Conservation (phyloP, 2,329 filamentous ascomycete genomes). For the Chrysoporthe cubensis region DNA sequence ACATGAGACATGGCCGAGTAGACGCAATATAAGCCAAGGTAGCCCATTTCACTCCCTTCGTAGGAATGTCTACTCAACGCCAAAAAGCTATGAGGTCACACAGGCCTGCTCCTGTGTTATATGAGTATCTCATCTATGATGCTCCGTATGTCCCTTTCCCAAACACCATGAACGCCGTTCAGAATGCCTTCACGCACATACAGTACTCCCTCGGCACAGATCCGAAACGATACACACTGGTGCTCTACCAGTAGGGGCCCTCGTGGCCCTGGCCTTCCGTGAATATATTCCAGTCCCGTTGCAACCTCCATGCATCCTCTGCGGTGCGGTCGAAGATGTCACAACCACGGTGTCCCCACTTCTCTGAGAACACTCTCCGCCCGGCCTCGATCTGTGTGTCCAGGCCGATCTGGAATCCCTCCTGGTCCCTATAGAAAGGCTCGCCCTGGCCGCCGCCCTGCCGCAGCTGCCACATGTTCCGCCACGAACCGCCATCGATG, state of each 20-base stretch:
- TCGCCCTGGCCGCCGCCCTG: slow-evolving; percentile 57
- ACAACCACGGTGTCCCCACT: slow-evolving; percentile 49
- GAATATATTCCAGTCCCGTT: slow-evolving; percentile 42
- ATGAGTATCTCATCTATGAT: not conserved
- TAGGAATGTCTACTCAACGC: not conserved
- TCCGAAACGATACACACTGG: not conserved
- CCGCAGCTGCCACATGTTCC: slow-evolving; percentile 58
- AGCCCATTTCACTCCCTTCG: not conserved
- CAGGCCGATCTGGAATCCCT: slow-evolving; percentile 50
- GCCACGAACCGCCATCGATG: slow-evolving; percentile 42
- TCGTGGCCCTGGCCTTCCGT: slow-evolving; percentile 31
- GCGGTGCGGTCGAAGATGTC: slow-evolving; percentile 38
- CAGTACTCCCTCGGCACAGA: not conserved
- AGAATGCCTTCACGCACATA: not conserved
- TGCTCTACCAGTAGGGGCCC: slow-evolving; percentile 28
- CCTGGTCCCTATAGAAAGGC: slow-evolving; percentile 55
- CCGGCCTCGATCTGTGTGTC: slow-evolving; percentile 51
- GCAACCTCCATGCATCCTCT: slow-evolving; percentile 43
- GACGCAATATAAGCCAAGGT: not conserved
- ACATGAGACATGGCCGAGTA: not conserved
- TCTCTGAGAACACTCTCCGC: slow-evolving; percentile 43
- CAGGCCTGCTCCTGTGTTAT: not conserved
- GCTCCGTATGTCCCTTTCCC: not conserved
- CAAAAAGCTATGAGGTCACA: not conserved
- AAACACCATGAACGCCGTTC: slow-evolving; percentile 5